Percentiles rank a stretch among this genome's conserved stretches.
Conservation (phyloP, 768 basidiomycete genomes). For the Leccinum ochraceum region DNA sequence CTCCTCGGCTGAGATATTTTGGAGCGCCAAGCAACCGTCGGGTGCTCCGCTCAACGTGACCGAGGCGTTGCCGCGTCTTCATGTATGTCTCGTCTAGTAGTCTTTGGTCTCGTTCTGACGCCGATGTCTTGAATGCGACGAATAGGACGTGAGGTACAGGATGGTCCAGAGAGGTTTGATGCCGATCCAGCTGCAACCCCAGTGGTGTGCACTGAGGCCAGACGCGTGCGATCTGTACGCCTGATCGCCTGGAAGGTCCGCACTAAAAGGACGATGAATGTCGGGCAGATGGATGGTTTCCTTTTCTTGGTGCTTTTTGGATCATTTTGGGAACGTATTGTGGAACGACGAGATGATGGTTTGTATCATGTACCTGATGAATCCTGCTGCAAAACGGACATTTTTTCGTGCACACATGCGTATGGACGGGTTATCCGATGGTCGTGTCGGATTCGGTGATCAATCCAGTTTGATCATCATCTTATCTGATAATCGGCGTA, state of each 20-base stretch:
- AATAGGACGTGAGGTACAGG: slow-evolving; percentile 45
- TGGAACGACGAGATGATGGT: background rate
- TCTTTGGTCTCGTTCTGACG: background rate
- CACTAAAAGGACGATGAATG: background rate
- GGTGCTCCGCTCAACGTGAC: slow-evolving; percentile 35
- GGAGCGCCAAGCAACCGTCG: slow-evolving; percentile 44
- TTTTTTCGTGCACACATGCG: background rate
- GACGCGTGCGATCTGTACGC: slow-evolving; percentile 41
- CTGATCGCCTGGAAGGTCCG: slow-evolving; percentile 5
- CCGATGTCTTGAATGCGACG: background rate
- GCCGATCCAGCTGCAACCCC: slow-evolving; percentile 54
- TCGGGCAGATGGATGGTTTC: background rate
- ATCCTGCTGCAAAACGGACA: background rate
- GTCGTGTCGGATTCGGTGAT: background rate
- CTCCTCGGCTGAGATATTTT: slow-evolving; percentile 53
- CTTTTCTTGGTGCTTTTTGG: background rate
- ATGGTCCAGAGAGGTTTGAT: slow-evolving; percentile 49
- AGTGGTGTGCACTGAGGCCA: slow-evolving; percentile 57
- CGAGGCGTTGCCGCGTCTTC: slow-evolving; percentile 51
- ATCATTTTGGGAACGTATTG: background rate
- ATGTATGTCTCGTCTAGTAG: slow-evolving; percentile 23
- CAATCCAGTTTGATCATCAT: background rate
- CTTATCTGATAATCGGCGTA: background rate
- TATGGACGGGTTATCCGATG: background rate
- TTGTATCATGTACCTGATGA: background rate